Conservation (phyloP, 768 basidiomycete genomes). For the Suillus paluster region DNA sequence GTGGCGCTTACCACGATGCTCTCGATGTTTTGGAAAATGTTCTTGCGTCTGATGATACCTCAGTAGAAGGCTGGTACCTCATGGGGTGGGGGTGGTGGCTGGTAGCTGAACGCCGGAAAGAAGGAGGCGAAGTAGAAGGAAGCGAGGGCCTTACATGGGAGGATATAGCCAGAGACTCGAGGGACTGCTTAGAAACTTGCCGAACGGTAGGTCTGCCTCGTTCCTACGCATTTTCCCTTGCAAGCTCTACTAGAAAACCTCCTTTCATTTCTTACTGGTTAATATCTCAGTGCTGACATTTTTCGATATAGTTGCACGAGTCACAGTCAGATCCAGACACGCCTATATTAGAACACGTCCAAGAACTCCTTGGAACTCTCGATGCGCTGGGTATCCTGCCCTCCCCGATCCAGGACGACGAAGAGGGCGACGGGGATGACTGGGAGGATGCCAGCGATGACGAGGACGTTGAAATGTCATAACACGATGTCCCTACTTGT, state of each 20-base stretch:
- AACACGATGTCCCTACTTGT: conserved; percentile 4
- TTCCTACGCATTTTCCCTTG: neutral
- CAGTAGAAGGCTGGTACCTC: conserved; percentile 92
- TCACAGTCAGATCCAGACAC: conserved; percentile 76
- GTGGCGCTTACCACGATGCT: conserved; percentile 71
- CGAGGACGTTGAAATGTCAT: conserved; percentile 63
- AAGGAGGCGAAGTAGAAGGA: conserved; percentile 41
- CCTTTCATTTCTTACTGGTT: neutral
- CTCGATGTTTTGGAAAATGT: conserved; percentile 78
- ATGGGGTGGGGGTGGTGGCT: conserved; percentile 95
- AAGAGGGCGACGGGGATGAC: conserved; percentile 47
- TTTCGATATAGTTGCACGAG: conserved; percentile 58
- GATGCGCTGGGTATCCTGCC: conserved; percentile 68
- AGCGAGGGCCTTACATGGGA: conserved; percentile 62
- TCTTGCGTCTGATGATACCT: conserved; percentile 80
- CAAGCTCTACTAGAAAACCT: neutral
- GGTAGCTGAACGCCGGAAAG: conserved; percentile 72
- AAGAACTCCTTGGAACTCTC: conserved; percentile 72
- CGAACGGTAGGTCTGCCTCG: conserved; percentile 59
- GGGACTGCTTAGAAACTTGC: conserved; percentile 85
- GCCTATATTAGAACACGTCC: conserved; percentile 74
- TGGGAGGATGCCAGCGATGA: conserved; percentile 69
- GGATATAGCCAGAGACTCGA: conserved; percentile 77
- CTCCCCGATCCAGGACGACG: conserved; percentile 61
- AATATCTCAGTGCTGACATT: conserved; percentile 11